Evolutionary conservation across 2,329 filamentous ascomycete species (phyloP), one percentile per base, ranked within the genome.

Genomic region (Fusarium sarcochroum): DNA sequence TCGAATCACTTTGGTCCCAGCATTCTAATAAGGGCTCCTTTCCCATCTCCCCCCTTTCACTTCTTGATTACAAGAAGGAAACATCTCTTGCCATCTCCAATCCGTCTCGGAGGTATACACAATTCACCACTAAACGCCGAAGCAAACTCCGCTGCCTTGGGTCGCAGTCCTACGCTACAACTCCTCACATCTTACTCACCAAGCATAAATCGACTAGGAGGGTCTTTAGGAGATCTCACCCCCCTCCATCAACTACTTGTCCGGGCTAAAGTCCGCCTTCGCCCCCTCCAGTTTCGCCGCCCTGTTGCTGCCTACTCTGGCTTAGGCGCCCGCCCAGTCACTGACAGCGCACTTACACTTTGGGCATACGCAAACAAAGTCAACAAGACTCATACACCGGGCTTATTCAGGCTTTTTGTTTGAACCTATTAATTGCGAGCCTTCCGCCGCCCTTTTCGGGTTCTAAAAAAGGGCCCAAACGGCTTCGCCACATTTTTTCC

Each of bases 241-340:
- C 67, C 67, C 68, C 59, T 42, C 57, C 64, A 54, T 55, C 38
- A 50, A 7, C 47, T 37, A 25, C 55, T 38, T 52, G 51, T 30
- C 49, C 56, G 41, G 56, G 53, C 46, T 60, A 65, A 72, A 69
- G 67, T 70, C 61, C 67, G 64, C 69, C 69, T 48, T 57, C 50
- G 46, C 61, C 68, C 50, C 63, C 64, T 58, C 53, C 54, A 68
- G 47, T 65, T 52, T 66, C 61, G 65, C 66, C 66, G 63, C 63
- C 68, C 62, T 68, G 66, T 70, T 73, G 70, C 70, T 69, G 65
- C 65, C 70, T 73, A 68, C 63, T 63, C 59, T 69, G 64, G 69
- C 53, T 68, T 73, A 73, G 61, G 54, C 69, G 65, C 65, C 65
- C 47, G 34, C 54, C 60, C 61, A 69, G 65, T 69, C 66, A 69